phyloP scores from a whole-genome alignment of 1,284 basidiomycete genomes.

The Rhodotorula mucilaginosa region DNA sequence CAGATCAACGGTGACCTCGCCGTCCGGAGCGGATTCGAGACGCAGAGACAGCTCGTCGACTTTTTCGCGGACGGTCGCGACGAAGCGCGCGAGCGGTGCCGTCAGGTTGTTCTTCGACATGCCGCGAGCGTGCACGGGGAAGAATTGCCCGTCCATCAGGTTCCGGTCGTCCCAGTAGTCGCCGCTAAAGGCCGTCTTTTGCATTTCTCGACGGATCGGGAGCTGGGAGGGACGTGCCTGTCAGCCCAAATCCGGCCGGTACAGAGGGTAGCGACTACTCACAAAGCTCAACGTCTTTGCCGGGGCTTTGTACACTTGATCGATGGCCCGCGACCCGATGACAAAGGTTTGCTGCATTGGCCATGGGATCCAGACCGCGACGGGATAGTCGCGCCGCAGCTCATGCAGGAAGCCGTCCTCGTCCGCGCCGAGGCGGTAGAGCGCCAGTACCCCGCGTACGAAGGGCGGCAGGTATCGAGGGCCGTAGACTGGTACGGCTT shows the following conservation, averaged over 20 bases:
- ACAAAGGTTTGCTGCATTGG: slow-evolving; percentile 36
- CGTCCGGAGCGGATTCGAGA: slow-evolving; percentile 7
- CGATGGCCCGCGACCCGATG: slow-evolving; percentile 10
- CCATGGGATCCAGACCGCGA: slow-evolving; percentile 37
- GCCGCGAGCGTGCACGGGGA: slow-evolving; percentile 30
- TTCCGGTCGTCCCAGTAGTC: slow-evolving; percentile 3
- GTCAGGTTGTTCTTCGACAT: slow-evolving; percentile 26
- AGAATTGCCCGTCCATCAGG: slow-evolving; percentile 25
- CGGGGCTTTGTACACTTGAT: slow-evolving; percentile 26
- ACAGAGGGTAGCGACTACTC: background rate
- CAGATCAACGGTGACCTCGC: slow-evolving; percentile 16
- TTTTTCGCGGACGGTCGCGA: slow-evolving; percentile 2
- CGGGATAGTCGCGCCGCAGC: slow-evolving; percentile 16
- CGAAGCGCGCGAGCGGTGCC: slow-evolving; percentile 23
- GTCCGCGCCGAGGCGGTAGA: slow-evolving; percentile 32
- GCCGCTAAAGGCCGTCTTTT: slow-evolving; percentile 25
- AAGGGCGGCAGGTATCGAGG: slow-evolving; percentile 14
- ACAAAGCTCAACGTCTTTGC: slow-evolving; percentile 33
- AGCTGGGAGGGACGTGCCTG: background rate
- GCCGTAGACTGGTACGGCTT: slow-evolving; percentile 9
- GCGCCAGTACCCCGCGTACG: slow-evolving; percentile 21
- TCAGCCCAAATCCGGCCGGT: background rate
- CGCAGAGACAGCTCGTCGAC: slow-evolving; percentile 10
- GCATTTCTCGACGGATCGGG: slow-evolving; percentile 38
- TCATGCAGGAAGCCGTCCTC: slow-evolving; percentile 33